phyloP scores from a whole-genome alignment of 2,329 filamentous ascomycete species.

The Leptographium wingfieldii region DNA sequence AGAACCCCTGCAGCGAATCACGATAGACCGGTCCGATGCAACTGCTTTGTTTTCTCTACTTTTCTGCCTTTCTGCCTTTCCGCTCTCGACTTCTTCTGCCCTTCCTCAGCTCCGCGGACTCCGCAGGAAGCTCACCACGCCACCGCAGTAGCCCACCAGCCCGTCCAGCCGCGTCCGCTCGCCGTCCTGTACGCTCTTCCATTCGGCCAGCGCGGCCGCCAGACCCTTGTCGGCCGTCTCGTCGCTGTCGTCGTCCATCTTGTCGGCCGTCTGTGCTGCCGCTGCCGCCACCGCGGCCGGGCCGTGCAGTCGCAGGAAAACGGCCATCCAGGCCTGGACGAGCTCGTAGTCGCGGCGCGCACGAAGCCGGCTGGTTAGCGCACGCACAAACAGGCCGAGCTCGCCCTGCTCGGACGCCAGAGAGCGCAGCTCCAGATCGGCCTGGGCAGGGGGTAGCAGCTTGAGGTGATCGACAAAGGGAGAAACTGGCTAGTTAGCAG shows the following conservation, averaged over 20 bases:
- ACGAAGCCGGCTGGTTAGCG: conserved; percentile 57
- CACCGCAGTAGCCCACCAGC: conserved; percentile 76
- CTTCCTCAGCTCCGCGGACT: conserved; percentile 37
- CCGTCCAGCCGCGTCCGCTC: conserved; percentile 61
- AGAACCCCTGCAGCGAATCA: too few species aligned
- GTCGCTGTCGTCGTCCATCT: conserved; percentile 29
- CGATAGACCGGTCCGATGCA: too few species aligned
- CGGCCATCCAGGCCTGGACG: conserved; percentile 93
- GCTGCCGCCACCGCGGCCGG: neutral
- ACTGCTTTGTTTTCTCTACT: neutral
- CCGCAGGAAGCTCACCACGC: conserved; percentile 72
- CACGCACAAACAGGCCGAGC: conserved; percentile 66
- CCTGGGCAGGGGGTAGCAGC: conserved; percentile 66
- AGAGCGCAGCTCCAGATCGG: conserved; percentile 83
- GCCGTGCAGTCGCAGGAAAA: conserved; percentile 68
- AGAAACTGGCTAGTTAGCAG: conserved; percentile 30
- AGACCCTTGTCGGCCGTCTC: conserved; percentile 28
- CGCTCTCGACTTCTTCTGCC: neutral
- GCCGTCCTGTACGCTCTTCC: conserved; percentile 58
- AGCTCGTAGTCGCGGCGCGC: conserved; percentile 78
- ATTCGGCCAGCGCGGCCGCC: conserved; percentile 43
- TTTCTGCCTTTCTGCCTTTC: neutral
- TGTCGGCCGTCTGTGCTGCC: conserved; percentile 32
- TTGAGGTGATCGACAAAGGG: conserved; percentile 69
- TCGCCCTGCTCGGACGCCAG: conserved; percentile 49